Percentiles rank a stretch among this genome's conserved stretches.
These are phyloP conservation scores for Trypanosoma platydactyli DNA, from an alignment of 208 protist species.

Conservation along the genomic window DNA sequence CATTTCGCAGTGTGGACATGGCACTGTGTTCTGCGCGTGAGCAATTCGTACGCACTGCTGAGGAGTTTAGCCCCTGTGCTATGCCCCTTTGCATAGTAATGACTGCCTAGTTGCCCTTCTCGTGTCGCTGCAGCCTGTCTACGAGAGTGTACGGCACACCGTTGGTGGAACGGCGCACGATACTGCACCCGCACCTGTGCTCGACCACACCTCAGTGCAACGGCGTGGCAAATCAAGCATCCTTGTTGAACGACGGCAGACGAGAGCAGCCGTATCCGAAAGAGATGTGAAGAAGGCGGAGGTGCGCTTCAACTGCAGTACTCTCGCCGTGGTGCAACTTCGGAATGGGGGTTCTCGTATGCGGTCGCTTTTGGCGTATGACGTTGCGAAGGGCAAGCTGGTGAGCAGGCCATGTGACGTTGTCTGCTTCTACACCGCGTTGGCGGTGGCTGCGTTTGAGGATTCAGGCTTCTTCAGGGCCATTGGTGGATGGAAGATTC, in stretches of 20 bases:
- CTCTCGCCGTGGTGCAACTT: no score
- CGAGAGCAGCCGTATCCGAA: not conserved
- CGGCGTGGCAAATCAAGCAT: not conserved
- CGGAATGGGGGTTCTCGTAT: not conserved
- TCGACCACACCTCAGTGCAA: not conserved
- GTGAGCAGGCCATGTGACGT: constrained; percentile 18
- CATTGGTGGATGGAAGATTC: not conserved
- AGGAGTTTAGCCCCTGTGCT: no score
- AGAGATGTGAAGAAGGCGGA: constrained; percentile 31
- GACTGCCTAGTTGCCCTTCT: constrained; percentile 23
- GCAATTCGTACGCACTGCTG: no score
- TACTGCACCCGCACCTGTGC: constrained; percentile 74
- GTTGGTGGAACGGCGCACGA: constrained; percentile 63
- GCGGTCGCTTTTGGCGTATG: constrained; percentile 37
- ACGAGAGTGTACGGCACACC: no score
- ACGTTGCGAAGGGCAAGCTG: constrained; percentile 33
- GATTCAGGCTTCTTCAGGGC: constrained; percentile 25
- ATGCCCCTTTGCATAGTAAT: not conserved
- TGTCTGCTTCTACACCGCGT: constrained; percentile 26
- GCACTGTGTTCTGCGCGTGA: constrained; percentile 5
- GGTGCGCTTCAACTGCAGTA: no score
- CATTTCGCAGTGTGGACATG: constrained; percentile 52
- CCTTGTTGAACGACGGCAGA: constrained; percentile 32
- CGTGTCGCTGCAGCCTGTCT: no score
- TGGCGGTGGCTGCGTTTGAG: constrained; percentile 35